Base-by-base conservation (phyloP, 805 yeast species). In the Ogataea ganodermae region DNA sequence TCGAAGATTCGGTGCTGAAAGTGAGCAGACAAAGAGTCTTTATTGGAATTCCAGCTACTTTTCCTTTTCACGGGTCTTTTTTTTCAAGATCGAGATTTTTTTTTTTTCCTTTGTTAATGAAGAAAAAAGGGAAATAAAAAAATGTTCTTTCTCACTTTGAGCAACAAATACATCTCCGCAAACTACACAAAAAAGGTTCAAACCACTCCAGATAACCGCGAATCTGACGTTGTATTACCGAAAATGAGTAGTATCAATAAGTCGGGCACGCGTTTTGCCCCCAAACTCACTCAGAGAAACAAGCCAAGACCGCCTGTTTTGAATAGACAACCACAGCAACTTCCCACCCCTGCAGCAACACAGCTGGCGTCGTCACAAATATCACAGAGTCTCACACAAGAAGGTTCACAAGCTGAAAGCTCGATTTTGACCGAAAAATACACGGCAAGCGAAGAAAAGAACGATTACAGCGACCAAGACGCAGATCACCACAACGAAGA, bases 201-300 rank as follows among this genome's bases (percentile, higher is more conserved):
- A 20, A 33, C 8, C 13, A 20, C 21, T 9, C 14, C 12, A 17
- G 13, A 8, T 6, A 17, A 33, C 6, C 36, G 22, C 21, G 36
- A 10, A 17, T 33, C 36, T 33, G 36, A 7, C 36, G 21, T 17
- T 33, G n/a, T 17, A 33, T 10, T 10, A 10, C 43, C 17, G 16
- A 44, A 28, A 6, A 61, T 62, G 62, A 59, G 62, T 53, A 52
- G 60, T 36, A 57, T 64, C 41, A 64, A 79, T 51, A 79, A 79
- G 57, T 73, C 81, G 42, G 78, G 82, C 21, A 76, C 85, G 10
- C 79, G 85, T 46, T 85, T 85, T 65, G 72, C 76, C n/a, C 90
- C 90, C 2, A 83, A 82, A 51, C 57, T 70, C 9, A 73, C 64
- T 1, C 66, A 61, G 40, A 60, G 71, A 45, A 57, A 51, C 44